Percentiles rank a stretch among this genome's conserved stretches.
Conservation (phyloP, 805 yeast genomes). For the Saturnispora zaruensis region DNA sequence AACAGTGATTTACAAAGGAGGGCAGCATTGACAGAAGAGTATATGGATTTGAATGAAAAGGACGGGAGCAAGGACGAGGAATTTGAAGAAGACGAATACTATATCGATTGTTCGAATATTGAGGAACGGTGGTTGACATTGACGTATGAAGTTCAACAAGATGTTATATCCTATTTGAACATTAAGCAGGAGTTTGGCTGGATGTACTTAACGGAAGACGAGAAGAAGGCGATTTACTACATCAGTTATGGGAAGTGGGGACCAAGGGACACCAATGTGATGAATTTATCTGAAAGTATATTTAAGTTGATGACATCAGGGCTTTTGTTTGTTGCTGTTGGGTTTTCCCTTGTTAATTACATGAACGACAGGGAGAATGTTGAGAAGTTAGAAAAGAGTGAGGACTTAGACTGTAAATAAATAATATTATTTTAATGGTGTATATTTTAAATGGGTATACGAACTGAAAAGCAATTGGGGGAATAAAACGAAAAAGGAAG, state of each 20-base stretch:
- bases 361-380: conserved; percentile 23
- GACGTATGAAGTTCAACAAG: conserved; percentile 28
- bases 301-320: conserved; percentile 28
- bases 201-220: conserved; percentile 37
- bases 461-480: too few relatives aligned
- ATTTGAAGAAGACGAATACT: conserved; percentile 22
- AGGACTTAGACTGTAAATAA: not conserved
- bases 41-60: not conserved
- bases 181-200: conserved; percentile 32
- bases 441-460: not conserved
- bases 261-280: conserved; percentile 34
- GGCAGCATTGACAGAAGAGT: conserved; percentile 3
- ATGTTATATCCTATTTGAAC: conserved; percentile 29
- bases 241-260: conserved; percentile 60
- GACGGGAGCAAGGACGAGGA: not conserved
- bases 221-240: conserved; percentile 50
- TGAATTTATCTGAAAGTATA: conserved; percentile 27
- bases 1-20: not conserved
- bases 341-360: conserved; percentile 28
- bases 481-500: too few relatives aligned
- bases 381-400: conserved; percentile 10
- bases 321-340: conserved; percentile 28
- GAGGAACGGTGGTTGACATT: conserved; percentile 28
- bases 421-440: not conserved
- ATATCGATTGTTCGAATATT: conserved; percentile 27